phyloP scores from a whole-genome alignment of 345 rosid genomes.

The Draba incana region DNA sequence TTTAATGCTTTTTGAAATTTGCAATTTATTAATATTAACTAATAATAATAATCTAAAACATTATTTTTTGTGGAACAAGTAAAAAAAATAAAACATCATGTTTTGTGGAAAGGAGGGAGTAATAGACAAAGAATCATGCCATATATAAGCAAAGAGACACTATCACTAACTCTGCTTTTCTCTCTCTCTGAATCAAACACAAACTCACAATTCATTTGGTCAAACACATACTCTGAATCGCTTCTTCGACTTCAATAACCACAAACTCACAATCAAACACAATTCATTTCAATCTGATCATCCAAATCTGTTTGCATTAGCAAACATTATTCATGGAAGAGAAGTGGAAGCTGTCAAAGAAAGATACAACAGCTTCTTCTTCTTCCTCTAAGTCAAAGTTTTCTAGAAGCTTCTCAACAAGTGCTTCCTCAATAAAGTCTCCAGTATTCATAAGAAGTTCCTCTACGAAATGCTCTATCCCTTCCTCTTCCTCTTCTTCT shows the following conservation, averaged over 20 bases:
- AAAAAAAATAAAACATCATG: no score
- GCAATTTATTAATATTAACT: no score
- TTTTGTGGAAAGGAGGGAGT: no score
- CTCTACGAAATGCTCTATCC: constrained; percentile 52
- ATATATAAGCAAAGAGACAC: constrained; percentile 35
- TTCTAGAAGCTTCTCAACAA: constrained; percentile 72
- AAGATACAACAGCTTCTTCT: constrained; percentile 49
- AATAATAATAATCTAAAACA: no score
- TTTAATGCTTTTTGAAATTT: no score
- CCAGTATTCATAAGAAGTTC: constrained; percentile 58
- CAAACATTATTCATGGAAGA: constrained; percentile 62
- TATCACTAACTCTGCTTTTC: constrained; percentile 28
- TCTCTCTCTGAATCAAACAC: constrained; percentile 30
- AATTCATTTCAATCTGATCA: constrained; percentile 22
- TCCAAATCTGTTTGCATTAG: constrained; percentile 12
- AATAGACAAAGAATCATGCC: constrained; percentile 22
- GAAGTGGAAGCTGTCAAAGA: constrained; percentile 71
- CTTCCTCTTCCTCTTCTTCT: constrained; percentile 38
- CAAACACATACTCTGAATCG: constrained; percentile 23
- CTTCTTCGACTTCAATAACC: constrained; percentile 36
- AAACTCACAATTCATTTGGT: constrained; percentile 32
- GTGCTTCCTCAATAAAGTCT: constrained; percentile 63
- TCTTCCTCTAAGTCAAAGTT: constrained; percentile 55
- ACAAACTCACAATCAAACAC: constrained; percentile 30
- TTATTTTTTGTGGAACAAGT: no score